These are phyloP conservation scores for Bruguiera parviflora DNA, from an alignment of 345 rosid genomes.

Conservation along the genomic window DNA sequence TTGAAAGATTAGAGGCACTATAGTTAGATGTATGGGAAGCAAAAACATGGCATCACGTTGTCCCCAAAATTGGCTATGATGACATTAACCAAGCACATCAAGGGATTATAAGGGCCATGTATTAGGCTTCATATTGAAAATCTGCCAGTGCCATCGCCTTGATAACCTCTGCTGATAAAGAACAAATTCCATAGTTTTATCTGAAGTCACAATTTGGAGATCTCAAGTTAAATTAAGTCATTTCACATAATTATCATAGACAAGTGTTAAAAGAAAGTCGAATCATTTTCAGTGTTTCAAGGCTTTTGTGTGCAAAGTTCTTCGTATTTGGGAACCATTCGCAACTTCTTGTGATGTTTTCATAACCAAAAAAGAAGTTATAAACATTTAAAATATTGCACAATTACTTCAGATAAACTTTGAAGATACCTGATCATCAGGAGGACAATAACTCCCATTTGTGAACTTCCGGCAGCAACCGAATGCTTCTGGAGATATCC, in stretches of 20 bases:
- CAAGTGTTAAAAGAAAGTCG: too few relatives aligned
- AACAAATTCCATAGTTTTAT: too few relatives aligned
- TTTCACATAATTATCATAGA: neutral
- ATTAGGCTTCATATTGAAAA: neutral
- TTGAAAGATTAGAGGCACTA: too few relatives aligned
- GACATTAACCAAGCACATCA: neutral
- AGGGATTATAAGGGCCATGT: neutral
- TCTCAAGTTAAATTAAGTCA: neutral
- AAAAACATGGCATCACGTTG: neutral
- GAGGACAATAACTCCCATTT: constrained; percentile 91
- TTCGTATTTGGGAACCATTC: neutral
- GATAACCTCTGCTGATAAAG: too few relatives aligned
- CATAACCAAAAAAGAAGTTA: too few relatives aligned
- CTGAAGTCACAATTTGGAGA: neutral
- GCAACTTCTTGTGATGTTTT: too few relatives aligned
- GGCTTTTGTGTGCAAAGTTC: neutral
- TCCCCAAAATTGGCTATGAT: neutral
- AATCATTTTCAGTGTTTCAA: neutral
- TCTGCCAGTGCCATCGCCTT: neutral
- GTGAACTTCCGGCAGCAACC: constrained; percentile 95
- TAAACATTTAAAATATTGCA: neutral
- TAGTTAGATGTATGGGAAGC: constrained; percentile 5
- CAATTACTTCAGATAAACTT: neutral
- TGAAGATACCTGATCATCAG: constrained; percentile 78
- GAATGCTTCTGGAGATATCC: constrained; percentile 99